phyloP scores from a whole-genome alignment of 2,329 filamentous ascomycete genomes.

The Fusarium oxysporum region DNA sequence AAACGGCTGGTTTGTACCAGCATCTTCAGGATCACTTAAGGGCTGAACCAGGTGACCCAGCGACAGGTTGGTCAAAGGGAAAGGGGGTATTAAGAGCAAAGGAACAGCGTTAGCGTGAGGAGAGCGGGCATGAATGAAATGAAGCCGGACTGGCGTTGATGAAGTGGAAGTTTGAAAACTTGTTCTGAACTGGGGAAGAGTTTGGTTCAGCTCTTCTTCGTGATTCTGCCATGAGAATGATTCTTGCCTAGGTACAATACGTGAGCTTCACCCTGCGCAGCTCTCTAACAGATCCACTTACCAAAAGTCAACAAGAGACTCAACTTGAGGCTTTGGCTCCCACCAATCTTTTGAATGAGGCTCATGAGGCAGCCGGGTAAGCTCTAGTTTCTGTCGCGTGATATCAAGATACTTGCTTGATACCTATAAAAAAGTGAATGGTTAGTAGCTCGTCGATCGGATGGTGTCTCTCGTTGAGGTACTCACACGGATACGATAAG shows the following conservation, averaged over 20 bases:
- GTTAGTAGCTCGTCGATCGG: conserved; percentile 43
- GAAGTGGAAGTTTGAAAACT: conserved; percentile 57
- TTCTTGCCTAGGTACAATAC: conserved; percentile 64
- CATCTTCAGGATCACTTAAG: conserved; percentile 65
- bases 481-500: conserved; percentile 69
- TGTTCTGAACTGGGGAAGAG: conserved; percentile 73
- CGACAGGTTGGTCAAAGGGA: conserved; percentile 73
- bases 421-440: conserved; percentile 57
- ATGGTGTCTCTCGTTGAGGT: background rate
- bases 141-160: conserved; percentile 64
- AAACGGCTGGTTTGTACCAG: conserved; percentile 63
- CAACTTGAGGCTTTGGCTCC: conserved; percentile 70
- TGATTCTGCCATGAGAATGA: conserved; percentile 72
- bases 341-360: conserved; percentile 64
- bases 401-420: conserved; percentile 75
- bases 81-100: conserved; percentile 73
- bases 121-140: conserved; percentile 73
- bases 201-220: conserved; percentile 67
- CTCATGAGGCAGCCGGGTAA: conserved; percentile 73
- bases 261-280: background rate
- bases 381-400: conserved; percentile 74
- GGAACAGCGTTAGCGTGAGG: conserved; percentile 66
- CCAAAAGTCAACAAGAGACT: conserved; percentile 75
- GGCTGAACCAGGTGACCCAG: conserved; percentile 65
- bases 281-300: conserved; percentile 46